Evolutionary conservation across 2,329 filamentous ascomycete genomes (phyloP).

Genomic region (Pseudogymnoascus sp.): DNA sequence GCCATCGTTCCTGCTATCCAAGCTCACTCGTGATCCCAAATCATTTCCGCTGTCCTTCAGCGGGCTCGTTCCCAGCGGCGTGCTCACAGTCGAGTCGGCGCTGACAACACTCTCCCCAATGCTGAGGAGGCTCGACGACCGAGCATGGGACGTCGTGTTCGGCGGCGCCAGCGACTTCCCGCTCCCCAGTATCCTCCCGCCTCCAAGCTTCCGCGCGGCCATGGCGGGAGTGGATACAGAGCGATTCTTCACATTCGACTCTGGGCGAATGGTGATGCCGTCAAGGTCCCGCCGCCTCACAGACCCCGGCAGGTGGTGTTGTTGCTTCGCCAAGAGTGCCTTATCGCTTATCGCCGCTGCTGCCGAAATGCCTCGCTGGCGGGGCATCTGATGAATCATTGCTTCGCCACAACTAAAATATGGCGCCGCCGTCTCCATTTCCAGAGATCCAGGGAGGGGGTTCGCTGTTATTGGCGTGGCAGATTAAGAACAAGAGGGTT

Average conservation of each 20-base stretch:
- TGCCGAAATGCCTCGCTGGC: neutral
- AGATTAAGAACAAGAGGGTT: constrained; percentile 79
- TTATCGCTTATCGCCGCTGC: neutral
- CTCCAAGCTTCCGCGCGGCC: constrained; percentile 81
- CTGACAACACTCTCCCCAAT: constrained; percentile 66
- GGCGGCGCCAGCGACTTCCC: constrained; percentile 71
- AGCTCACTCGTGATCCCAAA: constrained; percentile 69
- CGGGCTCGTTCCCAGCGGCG: constrained; percentile 46
- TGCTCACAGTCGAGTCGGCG: constrained; percentile 57
- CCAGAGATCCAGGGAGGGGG: constrained; percentile 82
- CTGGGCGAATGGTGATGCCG: constrained; percentile 4
- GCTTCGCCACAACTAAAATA: neutral
- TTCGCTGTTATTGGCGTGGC: constrained; percentile 92
- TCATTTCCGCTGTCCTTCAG: constrained; percentile 67
- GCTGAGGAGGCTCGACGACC: constrained; percentile 37
- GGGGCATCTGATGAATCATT: neutral
- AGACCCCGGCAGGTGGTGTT: neutral
- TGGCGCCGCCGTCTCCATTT: constrained; percentile 35
- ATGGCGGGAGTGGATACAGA: constrained; percentile 38
- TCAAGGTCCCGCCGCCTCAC: constrained; percentile 4
- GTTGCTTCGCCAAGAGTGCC: neutral
- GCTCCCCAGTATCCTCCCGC: constrained; percentile 82
- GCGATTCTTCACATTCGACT: constrained; percentile 6
- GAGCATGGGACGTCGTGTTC: constrained; percentile 34
- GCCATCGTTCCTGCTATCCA: constrained; percentile 45